These are phyloP conservation scores for Diddensiella caesifluorescens DNA, from an alignment of 805 yeast species.

Conservation along the genomic window DNA sequence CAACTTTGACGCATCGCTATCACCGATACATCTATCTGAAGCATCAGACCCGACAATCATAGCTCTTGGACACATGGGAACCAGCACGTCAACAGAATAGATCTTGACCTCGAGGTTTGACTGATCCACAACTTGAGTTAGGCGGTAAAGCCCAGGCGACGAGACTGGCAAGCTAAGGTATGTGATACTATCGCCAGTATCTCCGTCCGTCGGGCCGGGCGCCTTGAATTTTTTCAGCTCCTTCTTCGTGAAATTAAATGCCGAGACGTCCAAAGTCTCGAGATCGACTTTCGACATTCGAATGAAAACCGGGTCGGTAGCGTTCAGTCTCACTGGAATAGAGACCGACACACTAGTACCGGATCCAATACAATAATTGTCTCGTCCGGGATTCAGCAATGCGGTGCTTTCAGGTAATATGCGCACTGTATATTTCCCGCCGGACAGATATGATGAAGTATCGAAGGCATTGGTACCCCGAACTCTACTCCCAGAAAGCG, in stretches of 20 bases:
- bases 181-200: conserved; percentile 11
- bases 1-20: conserved; percentile 46
- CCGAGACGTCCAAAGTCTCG: conserved; percentile 41
- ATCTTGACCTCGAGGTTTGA: conserved; percentile 54
- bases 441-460: conserved; percentile 53
- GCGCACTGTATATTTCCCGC: conserved; percentile 77
- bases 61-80: conserved; percentile 78
- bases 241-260: conserved; percentile 50
- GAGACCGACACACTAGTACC: conserved; percentile 31
- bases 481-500: conserved; percentile 32
- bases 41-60: conserved; percentile 37
- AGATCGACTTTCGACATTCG: conserved; percentile 60
- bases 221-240: conserved; percentile 43
- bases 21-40: conserved; percentile 59
- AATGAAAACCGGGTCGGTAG: conserved; percentile 66
- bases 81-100: conserved; percentile 53
- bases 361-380: conserved; percentile 49
- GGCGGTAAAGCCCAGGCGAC: conserved; percentile 72
- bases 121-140: conserved; percentile 61
- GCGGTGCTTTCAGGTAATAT: conserved; percentile 91
- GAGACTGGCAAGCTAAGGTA: conserved; percentile 61
- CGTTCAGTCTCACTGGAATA: conserved; percentile 75
- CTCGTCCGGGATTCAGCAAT: conserved; percentile 66
- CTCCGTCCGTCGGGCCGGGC: conserved; percentile 16
- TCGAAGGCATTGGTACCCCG: conserved; percentile 29